These are phyloP conservation scores for Herpetomonas muscarum DNA, from an alignment of 208 protist genomes.

Conservation along the genomic window DNA sequence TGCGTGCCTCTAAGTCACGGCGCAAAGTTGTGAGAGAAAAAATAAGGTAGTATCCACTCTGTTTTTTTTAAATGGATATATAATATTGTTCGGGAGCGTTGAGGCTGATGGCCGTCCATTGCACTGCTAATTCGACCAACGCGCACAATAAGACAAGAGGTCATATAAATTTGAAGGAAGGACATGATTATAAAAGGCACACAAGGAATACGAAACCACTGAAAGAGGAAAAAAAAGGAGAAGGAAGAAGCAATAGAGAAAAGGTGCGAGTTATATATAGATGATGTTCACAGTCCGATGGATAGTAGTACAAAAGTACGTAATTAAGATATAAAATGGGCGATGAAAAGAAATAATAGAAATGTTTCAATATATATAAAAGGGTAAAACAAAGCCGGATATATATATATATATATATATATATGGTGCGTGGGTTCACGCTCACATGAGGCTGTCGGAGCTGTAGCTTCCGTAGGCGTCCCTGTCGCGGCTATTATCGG, in stretches of 20 bases:
- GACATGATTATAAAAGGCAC: background rate
- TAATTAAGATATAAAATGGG: background rate
- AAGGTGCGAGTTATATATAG: background rate
- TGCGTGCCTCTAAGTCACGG: too few species aligned
- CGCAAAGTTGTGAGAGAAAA: too few species aligned
- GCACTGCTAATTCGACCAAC: too few species aligned
- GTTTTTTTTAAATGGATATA: too few species aligned
- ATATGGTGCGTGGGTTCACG: background rate
- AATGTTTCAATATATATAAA: background rate
- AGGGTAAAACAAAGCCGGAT: conserved; percentile 2
- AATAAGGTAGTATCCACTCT: too few species aligned
- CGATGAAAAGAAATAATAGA: background rate
- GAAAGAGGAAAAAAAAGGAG: conserved; percentile 6
- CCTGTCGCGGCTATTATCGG: too few species aligned
- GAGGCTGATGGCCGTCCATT: too few species aligned
- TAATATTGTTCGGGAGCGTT: too few species aligned
- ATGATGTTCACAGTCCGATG: background rate
- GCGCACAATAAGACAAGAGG: too few species aligned
- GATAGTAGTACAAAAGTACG: conserved; percentile 3
- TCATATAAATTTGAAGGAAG: too few species aligned
- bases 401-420: conserved; percentile 11
- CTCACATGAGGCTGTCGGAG: too few species aligned
- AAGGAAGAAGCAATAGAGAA: background rate
- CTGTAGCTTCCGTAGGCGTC: too few species aligned
- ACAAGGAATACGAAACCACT: background rate